Evolutionary conservation across 2,329 filamentous ascomycete genomes (phyloP).

Genomic region (Tolypocladium paradoxum): DNA sequence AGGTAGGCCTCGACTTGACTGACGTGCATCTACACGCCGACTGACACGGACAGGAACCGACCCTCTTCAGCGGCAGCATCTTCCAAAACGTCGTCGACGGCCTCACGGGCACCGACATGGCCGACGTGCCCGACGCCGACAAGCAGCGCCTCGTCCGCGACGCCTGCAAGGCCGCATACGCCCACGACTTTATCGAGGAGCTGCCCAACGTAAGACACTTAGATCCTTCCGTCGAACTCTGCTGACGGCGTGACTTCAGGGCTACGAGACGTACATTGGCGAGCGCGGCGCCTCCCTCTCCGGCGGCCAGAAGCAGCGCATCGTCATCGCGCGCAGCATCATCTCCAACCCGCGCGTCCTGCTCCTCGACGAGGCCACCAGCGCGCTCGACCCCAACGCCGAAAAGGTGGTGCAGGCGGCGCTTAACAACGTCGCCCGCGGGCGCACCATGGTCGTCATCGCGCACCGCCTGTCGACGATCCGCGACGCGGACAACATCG

Average conservation of each 20-base stretch:
- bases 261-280: constrained; percentile 52
- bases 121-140: constrained; percentile 27
- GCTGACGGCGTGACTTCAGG: no score
- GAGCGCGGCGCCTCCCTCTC: constrained; percentile 55
- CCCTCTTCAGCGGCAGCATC: constrained; percentile 41
- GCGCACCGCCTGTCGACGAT: constrained; percentile 51
- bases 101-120: constrained; percentile 26
- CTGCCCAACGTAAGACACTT: constrained; percentile 30
- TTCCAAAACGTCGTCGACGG: constrained; percentile 42
- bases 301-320: constrained; percentile 56
- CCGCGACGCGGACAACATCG: constrained; percentile 51
- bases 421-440: constrained; percentile 40
- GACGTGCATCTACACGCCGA: no score
- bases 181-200: constrained; percentile 40
- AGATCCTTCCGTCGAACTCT: no score
- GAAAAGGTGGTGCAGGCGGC: constrained; percentile 44
- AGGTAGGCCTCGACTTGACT: no score
- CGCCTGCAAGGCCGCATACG: constrained; percentile 39
- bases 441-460: constrained; percentile 55
- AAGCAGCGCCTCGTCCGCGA: constrained; percentile 32
- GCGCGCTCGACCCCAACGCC: constrained; percentile 37
- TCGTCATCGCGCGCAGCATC: constrained; percentile 57
- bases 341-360: constrained; percentile 52
- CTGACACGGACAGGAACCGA: constrained; percentile 31
- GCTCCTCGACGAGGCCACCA: constrained; percentile 60